A percentile compares a stretch with the other conserved stretches of the same genome.
Conservation (phyloP, 257 asterid species). For the Solanum dulcamara region DNA sequence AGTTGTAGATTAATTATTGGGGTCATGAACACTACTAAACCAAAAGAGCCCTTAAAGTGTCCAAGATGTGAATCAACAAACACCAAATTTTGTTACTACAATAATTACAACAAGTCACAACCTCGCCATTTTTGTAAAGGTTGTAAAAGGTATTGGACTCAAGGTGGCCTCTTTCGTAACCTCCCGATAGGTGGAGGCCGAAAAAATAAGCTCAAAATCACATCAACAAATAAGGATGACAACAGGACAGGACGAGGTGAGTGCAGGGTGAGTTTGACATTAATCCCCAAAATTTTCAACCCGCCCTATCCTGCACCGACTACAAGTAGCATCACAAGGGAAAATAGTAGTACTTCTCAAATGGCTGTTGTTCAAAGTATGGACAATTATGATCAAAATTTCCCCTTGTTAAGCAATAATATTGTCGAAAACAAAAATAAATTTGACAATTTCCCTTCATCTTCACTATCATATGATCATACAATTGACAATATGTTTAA, state of each 20-base stretch:
- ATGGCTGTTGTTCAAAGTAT: too few relatives aligned
- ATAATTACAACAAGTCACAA: conserved; percentile 60
- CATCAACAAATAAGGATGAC: not conserved
- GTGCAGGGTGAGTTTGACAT: not conserved
- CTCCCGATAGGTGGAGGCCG: conserved; percentile 66
- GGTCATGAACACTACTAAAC: conserved; percentile 1
- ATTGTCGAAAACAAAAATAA: conserved; percentile 2
- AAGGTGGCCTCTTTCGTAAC: conserved; percentile 59
- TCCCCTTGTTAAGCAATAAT: not conserved
- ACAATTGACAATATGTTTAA: too few relatives aligned
- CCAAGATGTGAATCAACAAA: conserved; percentile 55
- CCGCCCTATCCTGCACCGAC: not conserved
- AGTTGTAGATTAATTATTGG: conserved; percentile 14
- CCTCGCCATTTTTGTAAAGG: conserved; percentile 70
- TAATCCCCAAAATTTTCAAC: not conserved
- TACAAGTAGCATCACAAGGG: not conserved
- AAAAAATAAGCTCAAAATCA: conserved; percentile 26
- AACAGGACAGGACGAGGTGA: not conserved
- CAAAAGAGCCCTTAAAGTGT: conserved; percentile 34
- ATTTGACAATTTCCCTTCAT: conserved; percentile 8
- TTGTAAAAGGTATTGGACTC: conserved; percentile 77
- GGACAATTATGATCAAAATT: too few relatives aligned
- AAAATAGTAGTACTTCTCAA: not conserved
- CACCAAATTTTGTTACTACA: conserved; percentile 73
- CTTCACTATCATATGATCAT: too few relatives aligned